Evolutionary conservation across 148 eudicot species (phyloP), one percentile per base, ranked within the genome.

Genomic region (Nepenthes gracilis): DNA sequence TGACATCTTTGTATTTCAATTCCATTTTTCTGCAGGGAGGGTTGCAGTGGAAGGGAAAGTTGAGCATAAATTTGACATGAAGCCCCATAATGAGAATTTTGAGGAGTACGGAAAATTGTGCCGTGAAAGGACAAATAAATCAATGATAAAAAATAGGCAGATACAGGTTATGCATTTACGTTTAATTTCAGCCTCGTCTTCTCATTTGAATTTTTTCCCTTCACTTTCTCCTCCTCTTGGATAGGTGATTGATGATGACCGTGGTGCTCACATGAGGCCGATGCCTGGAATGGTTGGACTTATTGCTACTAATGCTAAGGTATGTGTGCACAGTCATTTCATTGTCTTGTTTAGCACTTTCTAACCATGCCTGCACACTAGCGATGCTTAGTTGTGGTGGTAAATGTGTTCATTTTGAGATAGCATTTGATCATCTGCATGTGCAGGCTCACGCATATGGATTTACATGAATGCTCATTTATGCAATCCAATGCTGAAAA

Each of bases 261-360:
- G 85, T 61, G 98, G 98, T 70, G 75, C 80, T 60, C 91, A 80
- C 70, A 88, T 93, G 96, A 83, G 98, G 72, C 96, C 98, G 55
- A 86, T 93, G 96, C 98, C 98, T 67, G 98, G 98, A 65, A 86
- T 84, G 88, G 56, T 86, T 67, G 98, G 98, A 58, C 65, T 84
- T 58, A 67, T 82, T 73, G 62, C 87, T 55, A 55, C 85, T 38
- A 71, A 75, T 72, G 59, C 82, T 35, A 93, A 93, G 91, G 98
- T 93, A 82, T 35, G 58, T 43, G 38, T 50, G 40, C 43, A 33
- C 10, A 11, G 11, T 5, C 53, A 3, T 49, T 40, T 40, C 45
- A 40, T 40, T 40, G 45, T 40, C 45, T 3, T 40, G 45, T 8
- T 8, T 3, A 8, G 45, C 8, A 40, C 8, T 4, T 40, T 40